Conservation (phyloP, 2,329 filamentous ascomycete species). For the Catunica adiposa region DNA sequence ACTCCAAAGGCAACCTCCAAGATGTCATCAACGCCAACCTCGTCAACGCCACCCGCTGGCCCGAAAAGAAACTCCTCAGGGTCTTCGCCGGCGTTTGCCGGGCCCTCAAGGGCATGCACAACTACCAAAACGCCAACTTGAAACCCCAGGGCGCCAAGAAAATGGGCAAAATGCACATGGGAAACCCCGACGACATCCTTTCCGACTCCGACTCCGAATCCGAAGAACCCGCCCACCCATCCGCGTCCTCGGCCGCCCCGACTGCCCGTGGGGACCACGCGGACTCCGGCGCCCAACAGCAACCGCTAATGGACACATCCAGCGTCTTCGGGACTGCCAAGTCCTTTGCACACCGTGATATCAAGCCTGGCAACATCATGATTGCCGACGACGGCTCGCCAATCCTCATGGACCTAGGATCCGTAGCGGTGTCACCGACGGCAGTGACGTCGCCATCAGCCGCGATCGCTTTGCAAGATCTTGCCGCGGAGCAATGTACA, state of each 20-base stretch:
- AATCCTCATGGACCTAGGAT: slow-evolving; percentile 95
- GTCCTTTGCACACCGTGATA: slow-evolving; percentile 87
- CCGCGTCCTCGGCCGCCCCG: slow-evolving; percentile 16
- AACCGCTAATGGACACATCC: slow-evolving; percentile 69
- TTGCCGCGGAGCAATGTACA: slow-evolving; percentile 86
- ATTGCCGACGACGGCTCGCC: slow-evolving; percentile 82
- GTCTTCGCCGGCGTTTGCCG: slow-evolving; percentile 84
- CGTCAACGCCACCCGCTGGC: slow-evolving; percentile 83
- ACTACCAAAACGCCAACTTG: background rate
- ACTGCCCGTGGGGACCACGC: slow-evolving; percentile 50
- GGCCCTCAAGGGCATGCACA: slow-evolving; percentile 76
- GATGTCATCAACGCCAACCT: slow-evolving; percentile 98
- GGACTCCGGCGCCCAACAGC: slow-evolving; percentile 47
- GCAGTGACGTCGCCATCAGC: slow-evolving; percentile 79
- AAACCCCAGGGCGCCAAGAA: slow-evolving; percentile 1
- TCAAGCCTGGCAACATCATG: slow-evolving; percentile 99
- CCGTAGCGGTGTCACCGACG: slow-evolving; percentile 70
- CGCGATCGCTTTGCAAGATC: slow-evolving; percentile 84
- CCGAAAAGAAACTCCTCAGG: slow-evolving; percentile 72
- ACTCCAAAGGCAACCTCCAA: slow-evolving; percentile 84
- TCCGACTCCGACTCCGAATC: background rate
- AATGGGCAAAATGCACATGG: slow-evolving; percentile 1
- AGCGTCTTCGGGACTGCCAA: slow-evolving; percentile 50
- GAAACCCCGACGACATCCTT: background rate
- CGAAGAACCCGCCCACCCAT: background rate